Evolutionary conservation across 2,329 filamentous ascomycete species (phyloP).

Genomic region (Leptographium wingfieldii): DNA sequence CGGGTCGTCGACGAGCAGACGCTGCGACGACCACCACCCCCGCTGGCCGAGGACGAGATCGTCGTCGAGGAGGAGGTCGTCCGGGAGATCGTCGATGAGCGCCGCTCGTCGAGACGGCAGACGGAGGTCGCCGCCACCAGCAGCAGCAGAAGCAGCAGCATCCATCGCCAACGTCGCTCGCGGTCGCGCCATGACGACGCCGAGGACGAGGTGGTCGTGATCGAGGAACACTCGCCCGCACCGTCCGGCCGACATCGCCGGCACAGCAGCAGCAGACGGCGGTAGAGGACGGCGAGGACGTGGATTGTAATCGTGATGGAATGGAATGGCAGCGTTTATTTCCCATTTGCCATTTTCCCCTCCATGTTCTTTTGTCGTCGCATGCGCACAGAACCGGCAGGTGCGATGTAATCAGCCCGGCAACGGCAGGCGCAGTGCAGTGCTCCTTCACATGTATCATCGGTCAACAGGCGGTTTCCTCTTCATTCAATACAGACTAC

Average conservation of each 20-base stretch:
- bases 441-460: no score
- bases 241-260: constrained; percentile 5
- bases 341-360: background rate
- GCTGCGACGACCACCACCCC: background rate
- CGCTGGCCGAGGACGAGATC: background rate
- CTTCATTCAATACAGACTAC: no score
- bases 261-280: constrained; percentile 13
- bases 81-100: background rate
- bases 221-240: constrained; percentile 20
- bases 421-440: no score
- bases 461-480: no score
- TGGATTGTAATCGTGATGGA: no score
- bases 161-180: constrained; percentile 4
- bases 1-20: background rate
- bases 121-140: background rate
- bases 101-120: background rate
- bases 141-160: background rate
- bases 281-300: background rate
- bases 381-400: no score
- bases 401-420: no score
- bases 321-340: background rate
- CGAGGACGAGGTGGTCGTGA: constrained; percentile 22
- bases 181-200: constrained; percentile 9
- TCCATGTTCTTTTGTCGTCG: background rate
- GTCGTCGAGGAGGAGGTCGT: constrained; percentile 1